A percentile compares a stretch with the other conserved stretches of the same genome.
These are phyloP conservation scores for Amaranthus palmeri DNA, from an alignment of 148 eudicot species.

Conservation along the genomic window DNA sequence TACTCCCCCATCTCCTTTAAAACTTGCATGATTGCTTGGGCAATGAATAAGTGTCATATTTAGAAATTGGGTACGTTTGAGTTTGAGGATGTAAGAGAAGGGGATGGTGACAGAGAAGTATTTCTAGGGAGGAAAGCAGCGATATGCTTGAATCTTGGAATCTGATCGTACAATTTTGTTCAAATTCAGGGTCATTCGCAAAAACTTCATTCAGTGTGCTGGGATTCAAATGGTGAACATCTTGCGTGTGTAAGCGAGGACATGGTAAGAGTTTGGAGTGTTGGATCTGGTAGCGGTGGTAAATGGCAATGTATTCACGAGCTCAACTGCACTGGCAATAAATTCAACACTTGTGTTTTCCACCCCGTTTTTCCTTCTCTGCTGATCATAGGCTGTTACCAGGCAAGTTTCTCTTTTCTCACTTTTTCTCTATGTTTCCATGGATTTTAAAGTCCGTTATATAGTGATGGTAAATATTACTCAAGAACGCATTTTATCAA, in stretches of 20 bases:
- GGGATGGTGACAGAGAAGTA: too few species aligned
- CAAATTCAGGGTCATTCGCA: conserved; percentile 46
- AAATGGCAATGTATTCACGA: conserved; percentile 44
- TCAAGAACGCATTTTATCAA: too few species aligned
- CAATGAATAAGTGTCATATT: too few species aligned
- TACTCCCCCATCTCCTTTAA: too few species aligned
- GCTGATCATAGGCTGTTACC: conserved; percentile 57
- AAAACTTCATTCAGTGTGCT: conserved; percentile 41
- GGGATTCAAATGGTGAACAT: conserved; percentile 59
- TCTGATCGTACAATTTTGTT: conserved; percentile 14
- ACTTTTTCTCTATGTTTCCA: neutral
- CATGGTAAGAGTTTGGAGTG: conserved; percentile 50
- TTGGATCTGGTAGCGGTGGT: conserved; percentile 29
- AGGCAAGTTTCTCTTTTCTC: conserved; percentile 36
- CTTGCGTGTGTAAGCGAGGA: conserved; percentile 64
- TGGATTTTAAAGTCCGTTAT: neutral
- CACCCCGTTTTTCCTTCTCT: conserved; percentile 51
- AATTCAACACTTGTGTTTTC: conserved; percentile 56
- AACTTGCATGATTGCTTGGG: too few species aligned
- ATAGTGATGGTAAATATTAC: too few species aligned
- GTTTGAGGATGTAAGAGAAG: too few species aligned
- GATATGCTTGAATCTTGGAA: neutral
- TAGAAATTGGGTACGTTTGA: too few species aligned
- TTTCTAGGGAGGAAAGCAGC: too few species aligned
- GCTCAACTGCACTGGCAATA: conserved; percentile 42